Evolutionary conservation across 139 green algal genomes (phyloP).

Genomic region (Ostreobium quekettii): DNA sequence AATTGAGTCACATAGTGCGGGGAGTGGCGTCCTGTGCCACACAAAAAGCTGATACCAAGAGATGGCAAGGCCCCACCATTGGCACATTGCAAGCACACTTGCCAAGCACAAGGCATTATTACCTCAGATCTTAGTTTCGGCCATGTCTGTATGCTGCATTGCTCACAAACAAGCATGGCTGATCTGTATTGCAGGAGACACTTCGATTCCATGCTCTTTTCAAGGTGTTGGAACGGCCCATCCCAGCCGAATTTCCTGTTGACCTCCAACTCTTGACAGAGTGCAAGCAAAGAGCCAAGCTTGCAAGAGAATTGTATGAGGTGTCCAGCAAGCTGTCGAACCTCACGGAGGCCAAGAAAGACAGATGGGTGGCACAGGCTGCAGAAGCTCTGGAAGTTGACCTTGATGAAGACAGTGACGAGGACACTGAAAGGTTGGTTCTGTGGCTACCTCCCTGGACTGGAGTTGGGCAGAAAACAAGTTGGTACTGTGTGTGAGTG

Average conservation of each 20-base stretch:
- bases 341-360: neutral
- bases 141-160: no score
- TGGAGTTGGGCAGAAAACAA: neutral
- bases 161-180: no score
- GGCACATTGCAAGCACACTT: no score
- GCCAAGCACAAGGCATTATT: no score
- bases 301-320: conserved; percentile 36
- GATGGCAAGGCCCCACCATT: no score
- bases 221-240: conserved; percentile 23
- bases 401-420: neutral
- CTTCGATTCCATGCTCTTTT: conserved; percentile 35
- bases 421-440: neutral
- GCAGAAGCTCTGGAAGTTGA: conserved; percentile 3
- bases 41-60: no score
- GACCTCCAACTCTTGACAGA: conserved; percentile 28
- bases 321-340: neutral
- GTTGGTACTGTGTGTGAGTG: neutral
- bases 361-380: neutral
- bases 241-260: conserved; percentile 63
- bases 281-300: conserved; percentile 20
- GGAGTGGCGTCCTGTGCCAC: no score
- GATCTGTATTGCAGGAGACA: no score
- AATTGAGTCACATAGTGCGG: no score
- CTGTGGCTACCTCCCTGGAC: neutral
- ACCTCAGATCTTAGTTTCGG: no score